Base-by-base conservation (phyloP, 495 filamentous ascomycete genomes). In the Aspergillus kassunensis region DNA sequence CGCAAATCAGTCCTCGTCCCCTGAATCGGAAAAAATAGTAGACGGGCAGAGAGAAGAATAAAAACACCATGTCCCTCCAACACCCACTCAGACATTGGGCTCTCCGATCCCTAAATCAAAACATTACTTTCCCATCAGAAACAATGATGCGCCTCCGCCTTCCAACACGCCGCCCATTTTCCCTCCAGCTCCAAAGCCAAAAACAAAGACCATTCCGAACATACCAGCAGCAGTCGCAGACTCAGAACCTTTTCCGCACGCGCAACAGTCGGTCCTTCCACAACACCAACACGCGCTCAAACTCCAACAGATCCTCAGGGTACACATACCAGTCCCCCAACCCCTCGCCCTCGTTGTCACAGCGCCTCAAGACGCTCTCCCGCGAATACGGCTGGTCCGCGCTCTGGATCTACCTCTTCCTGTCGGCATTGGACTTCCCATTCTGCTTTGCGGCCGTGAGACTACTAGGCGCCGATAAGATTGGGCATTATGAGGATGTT, bases 341-440 rank as follows among this genome's bases (percentile, higher is more conserved):
- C 19, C 54, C 79, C 55, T 62, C 78, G 19, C 70, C 67, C 12
- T 81, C 85, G 2, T 63, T 96, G 6, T 82, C 87, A 0, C 80
- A 77, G 49, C 79, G 88, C 9, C 65, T 97, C 52, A 86, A 80
- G 62, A 88, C 88, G 58, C 77, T 97, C n/a, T 89, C 87, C 0
- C 80, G 86, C 35, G 95, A 97, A 69, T 99, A 99, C 65, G 93
- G 93, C 33, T 97, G 91, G 88, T 79, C 88, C 9, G 91, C 91
- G 2, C 65, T 95, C n/a, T 91, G 92, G 7, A 87, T 99, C 2
- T 99, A 99, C 69, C 67, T 96, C 8, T 69, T 69, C 0, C 72
- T 99, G 31, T 90, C 85, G 0, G 87, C 88, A 11, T 72, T 97
- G 53, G 93, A 99, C 62, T 96, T 97, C 57, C 93, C 93, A 0